A percentile compares a stretch with the other conserved stretches of the same genome.
Conservation (phyloP, 306 rosid genomes). For the Gynostemma pentaphyllum region DNA sequence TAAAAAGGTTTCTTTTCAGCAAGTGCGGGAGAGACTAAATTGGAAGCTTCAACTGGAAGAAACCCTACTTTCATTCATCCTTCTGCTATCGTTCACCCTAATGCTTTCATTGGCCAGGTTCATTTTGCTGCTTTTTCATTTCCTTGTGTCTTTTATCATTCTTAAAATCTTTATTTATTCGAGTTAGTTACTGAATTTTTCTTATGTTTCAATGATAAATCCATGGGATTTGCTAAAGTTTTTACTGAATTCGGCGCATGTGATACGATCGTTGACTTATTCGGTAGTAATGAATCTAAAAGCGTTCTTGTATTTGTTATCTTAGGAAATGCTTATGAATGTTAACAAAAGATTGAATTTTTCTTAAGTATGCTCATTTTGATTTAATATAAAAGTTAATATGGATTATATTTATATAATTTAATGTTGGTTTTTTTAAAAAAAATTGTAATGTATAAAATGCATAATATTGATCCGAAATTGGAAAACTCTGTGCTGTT, state of each 20-base stretch:
- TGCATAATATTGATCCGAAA: neutral
- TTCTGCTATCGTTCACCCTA: slow-evolving; percentile 58
- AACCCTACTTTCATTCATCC: slow-evolving; percentile 44
- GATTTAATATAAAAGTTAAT: neutral
- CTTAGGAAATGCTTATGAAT: neutral
- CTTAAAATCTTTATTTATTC: neutral
- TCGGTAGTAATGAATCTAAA: neutral
- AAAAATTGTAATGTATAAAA: neutral
- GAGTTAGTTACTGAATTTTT: neutral
- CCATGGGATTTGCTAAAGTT: neutral
- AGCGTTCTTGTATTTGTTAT: neutral
- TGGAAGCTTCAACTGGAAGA: slow-evolving; percentile 9
- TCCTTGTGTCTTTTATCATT: neutral
- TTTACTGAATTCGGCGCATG: neutral
- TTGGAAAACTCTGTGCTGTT: neutral
- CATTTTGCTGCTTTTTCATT: neutral
- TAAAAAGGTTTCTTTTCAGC: slow-evolving; percentile 12
- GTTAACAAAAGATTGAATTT: neutral
- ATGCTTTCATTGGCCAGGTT: slow-evolving; percentile 66
- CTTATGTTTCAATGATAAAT: neutral
- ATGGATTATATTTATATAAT: neutral
- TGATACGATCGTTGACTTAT: no score
- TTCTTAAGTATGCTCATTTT: neutral
- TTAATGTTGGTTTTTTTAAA: neutral
- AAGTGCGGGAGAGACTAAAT: slow-evolving; percentile 19